phyloP scores from a whole-genome alignment of 192 early-diverging fungal genomes.

The Chytriomyces hyalinus region DNA sequence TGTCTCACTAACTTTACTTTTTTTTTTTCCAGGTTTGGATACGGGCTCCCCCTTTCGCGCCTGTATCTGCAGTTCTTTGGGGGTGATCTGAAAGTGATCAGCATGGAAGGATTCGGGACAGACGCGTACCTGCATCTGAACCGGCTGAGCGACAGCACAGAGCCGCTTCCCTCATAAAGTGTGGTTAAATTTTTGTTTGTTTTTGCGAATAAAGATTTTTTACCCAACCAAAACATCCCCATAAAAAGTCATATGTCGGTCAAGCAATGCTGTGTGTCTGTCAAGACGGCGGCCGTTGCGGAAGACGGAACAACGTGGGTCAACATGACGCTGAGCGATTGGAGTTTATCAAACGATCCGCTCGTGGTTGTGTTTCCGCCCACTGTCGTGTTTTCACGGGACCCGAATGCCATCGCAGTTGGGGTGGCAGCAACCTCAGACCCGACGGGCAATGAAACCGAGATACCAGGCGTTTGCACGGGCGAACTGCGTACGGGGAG shows the following conservation, averaged over 20 bases:
- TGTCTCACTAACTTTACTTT: not conserved
- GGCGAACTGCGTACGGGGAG: not conserved
- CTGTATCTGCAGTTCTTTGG: constrained; percentile 95
- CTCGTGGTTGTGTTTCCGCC: not conserved
- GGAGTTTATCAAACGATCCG: not conserved
- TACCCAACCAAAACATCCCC: not conserved
- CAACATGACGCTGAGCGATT: not conserved
- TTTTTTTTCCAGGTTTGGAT: constrained; percentile 87
- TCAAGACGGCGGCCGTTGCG: too few relatives aligned
- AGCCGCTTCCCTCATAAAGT: constrained; percentile 58
- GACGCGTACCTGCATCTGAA: constrained; percentile 94
- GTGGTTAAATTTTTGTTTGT: not conserved
- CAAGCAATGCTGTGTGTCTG: too few relatives aligned
- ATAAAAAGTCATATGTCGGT: too few relatives aligned
- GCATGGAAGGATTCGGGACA: constrained; percentile 92
- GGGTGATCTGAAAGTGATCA: constrained; percentile 89
- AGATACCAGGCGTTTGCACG: not conserved
- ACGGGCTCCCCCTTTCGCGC: constrained; percentile 87
- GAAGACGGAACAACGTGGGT: not conserved
- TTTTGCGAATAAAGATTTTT: not conserved
- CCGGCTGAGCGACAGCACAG: constrained; percentile 84
- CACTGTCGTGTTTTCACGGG: not conserved
- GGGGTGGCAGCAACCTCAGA: not conserved
- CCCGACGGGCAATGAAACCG: not conserved
- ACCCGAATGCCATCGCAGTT: not conserved